Evolutionary conservation across 805 yeast genomes (phyloP).

Genomic region (Helenozyma rhizophorensis): DNA sequence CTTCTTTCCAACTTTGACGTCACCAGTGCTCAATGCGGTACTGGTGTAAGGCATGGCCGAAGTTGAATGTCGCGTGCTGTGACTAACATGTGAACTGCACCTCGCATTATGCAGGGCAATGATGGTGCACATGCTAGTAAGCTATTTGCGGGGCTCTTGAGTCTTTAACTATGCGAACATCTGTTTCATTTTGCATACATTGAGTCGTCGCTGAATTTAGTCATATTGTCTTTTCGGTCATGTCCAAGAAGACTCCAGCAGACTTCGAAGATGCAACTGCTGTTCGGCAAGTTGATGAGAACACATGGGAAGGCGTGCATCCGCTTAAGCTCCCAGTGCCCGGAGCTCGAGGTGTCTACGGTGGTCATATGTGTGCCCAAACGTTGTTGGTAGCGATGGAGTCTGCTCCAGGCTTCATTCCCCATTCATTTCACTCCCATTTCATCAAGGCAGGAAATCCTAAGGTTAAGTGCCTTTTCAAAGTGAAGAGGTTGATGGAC

Average conservation of each 20-base stretch:
- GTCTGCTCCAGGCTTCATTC: constrained; percentile 41
- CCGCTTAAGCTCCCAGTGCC: constrained; percentile 32
- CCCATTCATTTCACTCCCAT: constrained; percentile 60
- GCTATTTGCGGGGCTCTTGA: too few relatives aligned
- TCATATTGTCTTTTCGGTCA: too few relatives aligned
- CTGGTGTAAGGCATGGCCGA: too few relatives aligned
- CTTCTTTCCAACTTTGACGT: too few relatives aligned
- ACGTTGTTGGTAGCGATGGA: constrained; percentile 56
- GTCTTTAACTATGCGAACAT: too few relatives aligned
- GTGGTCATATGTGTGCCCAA: constrained; percentile 68
- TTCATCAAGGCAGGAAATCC: constrained; percentile 55
- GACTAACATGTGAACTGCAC: too few relatives aligned
- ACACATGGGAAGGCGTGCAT: constrained; percentile 27
- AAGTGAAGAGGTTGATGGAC: constrained; percentile 48
- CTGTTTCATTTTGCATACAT: too few relatives aligned
- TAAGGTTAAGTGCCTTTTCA: constrained; percentile 43
- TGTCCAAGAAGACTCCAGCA: neutral
- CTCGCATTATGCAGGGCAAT: too few relatives aligned
- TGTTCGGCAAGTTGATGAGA: constrained; percentile 10
- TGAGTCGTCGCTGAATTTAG: too few relatives aligned
- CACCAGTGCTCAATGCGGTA: too few relatives aligned
- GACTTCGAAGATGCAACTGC: constrained; percentile 14
- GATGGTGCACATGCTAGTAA: too few relatives aligned
- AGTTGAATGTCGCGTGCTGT: too few relatives aligned
- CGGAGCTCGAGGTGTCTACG: constrained; percentile 64